Percentiles rank a stretch among this genome's conserved stretches.
Evolutionary conservation across 1,284 basidiomycete species (phyloP).

Genomic region (Papiliotrema terrestris): DNA sequence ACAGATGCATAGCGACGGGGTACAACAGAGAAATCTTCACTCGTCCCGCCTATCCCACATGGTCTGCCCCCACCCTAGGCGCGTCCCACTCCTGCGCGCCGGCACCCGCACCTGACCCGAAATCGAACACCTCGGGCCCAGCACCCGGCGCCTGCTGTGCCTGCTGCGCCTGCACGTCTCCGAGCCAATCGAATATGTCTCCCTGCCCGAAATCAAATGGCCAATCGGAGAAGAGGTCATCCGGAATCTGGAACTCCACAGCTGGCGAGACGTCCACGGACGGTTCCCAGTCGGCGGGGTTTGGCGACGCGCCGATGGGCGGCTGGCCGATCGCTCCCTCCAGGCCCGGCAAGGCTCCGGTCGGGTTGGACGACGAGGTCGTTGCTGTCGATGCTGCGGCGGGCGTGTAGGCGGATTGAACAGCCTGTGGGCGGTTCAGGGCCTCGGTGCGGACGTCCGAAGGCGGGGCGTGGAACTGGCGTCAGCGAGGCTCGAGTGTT

Average conservation of each 20-base stretch:
- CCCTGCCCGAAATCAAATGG: slow-evolving; percentile 32
- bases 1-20: too few species aligned
- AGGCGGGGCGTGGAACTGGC: background rate
- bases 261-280: slow-evolving; percentile 6
- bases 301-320: too few species aligned
- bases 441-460: background rate
- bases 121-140: too few species aligned
- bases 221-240: slow-evolving; percentile 31
- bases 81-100: too few species aligned
- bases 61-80: too few species aligned
- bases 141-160: background rate
- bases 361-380: too few species aligned
- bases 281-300: background rate
- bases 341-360: too few species aligned
- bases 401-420: background rate
- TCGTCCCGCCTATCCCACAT: too few species aligned
- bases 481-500: background rate
- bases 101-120: too few species aligned
- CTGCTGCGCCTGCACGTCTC: slow-evolving; percentile 3
- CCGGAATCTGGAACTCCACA: slow-evolving; percentile 23
- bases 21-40: too few species aligned
- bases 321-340: too few species aligned
- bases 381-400: background rate
- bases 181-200: slow-evolving; percentile 36
- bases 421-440: background rate